Evolutionary conservation across 495 filamentous ascomycete species (phyloP).

Genomic region (Peziza echinospora): DNA sequence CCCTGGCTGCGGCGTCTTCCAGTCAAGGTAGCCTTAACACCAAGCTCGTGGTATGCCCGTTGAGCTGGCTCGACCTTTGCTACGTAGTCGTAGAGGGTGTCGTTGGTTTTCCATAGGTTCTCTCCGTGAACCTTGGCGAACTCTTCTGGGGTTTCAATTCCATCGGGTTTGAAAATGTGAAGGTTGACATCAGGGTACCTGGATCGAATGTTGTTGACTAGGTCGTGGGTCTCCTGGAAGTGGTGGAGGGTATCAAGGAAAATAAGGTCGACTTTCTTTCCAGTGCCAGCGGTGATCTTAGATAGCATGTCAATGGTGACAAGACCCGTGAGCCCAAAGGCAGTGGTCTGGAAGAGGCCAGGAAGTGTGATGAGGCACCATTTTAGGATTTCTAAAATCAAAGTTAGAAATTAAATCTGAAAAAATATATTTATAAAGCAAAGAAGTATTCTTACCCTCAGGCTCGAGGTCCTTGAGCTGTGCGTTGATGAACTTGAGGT

Average conservation of each 20-base stretch:
- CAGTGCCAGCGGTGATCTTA: slow-evolving; percentile 48
- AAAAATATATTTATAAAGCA: slow-evolving; percentile 4
- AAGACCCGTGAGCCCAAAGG: slow-evolving; percentile 83
- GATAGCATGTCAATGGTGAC: slow-evolving; percentile 91
- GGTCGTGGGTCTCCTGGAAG: slow-evolving; percentile 68
- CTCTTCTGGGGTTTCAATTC: slow-evolving; percentile 42
- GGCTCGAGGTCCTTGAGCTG: slow-evolving; percentile 67
- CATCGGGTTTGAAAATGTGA: slow-evolving; percentile 74
- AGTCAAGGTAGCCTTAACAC: slow-evolving; percentile 84
- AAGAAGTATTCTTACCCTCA: slow-evolving; percentile 30
- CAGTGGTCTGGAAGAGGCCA: slow-evolving; percentile 86
- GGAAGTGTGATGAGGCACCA: slow-evolving; percentile 86
- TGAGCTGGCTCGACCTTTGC: slow-evolving; percentile 95
- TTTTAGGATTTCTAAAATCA: slow-evolving; percentile 49
- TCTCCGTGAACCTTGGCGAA: slow-evolving; percentile 66
- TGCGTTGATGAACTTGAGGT: slow-evolving; percentile 73
- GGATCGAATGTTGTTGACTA: slow-evolving; percentile 56
- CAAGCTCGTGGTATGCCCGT: slow-evolving; percentile 69
- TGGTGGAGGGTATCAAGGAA: slow-evolving; percentile 96
- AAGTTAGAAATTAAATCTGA: slow-evolving; percentile 13
- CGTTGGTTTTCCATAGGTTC: slow-evolving; percentile 64
- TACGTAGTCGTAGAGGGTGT: slow-evolving; percentile 84
- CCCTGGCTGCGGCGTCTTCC: slow-evolving; percentile 83
- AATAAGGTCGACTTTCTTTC: slow-evolving; percentile 59
- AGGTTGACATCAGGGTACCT: slow-evolving; percentile 58